Conservation (phyloP, 208 protist genomes). For the Histomonas meleagridis region DNA sequence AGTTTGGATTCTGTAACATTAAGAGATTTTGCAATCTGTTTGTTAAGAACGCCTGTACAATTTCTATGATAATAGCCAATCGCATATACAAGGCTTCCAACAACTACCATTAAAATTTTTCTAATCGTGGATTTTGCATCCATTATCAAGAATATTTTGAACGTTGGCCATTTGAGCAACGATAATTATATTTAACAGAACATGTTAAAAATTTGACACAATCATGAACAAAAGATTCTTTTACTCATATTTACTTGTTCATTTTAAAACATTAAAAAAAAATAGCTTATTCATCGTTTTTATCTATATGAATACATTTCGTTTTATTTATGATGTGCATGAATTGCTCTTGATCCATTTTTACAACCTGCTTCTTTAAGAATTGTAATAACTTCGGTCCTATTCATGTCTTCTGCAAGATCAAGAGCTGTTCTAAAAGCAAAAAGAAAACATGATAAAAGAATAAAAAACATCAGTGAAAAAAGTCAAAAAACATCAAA, state of each 20-base stretch:
- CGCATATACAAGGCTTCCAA: too few species aligned
- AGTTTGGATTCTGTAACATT: background rate
- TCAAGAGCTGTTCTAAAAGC: slow-evolving; percentile 10
- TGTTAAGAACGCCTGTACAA: background rate
- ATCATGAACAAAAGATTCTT: too few species aligned
- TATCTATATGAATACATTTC: background rate
- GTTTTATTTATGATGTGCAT: background rate
- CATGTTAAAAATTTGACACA: too few species aligned
- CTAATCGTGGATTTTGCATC: too few species aligned
- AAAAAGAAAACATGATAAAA: background rate
- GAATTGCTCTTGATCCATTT: background rate
- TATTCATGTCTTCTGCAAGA: background rate
- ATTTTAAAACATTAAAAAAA: too few species aligned
- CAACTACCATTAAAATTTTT: too few species aligned
- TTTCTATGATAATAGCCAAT: slow-evolving; percentile 22
- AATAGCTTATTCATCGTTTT: too few species aligned
- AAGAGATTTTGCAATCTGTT: background rate
- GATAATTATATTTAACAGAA: too few species aligned
- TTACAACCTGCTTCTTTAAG: background rate
- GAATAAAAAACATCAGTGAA: background rate
- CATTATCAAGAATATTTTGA: too few species aligned
- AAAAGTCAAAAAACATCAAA: background rate
- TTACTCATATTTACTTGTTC: too few species aligned
- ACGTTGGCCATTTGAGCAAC: too few species aligned
- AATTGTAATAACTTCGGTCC: background rate